Evolutionary conservation across 2,329 filamentous ascomycete species (phyloP).

Genomic region (Fusarium miscanthi): DNA sequence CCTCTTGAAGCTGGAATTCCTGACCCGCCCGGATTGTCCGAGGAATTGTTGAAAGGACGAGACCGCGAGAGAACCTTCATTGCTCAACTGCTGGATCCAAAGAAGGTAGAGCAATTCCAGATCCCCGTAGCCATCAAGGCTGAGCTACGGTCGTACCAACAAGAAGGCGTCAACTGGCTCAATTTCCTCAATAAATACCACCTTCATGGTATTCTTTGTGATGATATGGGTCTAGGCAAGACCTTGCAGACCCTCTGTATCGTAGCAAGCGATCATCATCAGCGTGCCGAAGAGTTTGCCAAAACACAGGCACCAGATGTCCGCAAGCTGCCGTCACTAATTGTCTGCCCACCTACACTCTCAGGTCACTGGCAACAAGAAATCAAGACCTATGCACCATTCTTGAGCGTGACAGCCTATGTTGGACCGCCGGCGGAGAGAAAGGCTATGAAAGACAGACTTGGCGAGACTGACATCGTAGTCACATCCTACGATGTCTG

Average conservation of each 20-base stretch:
- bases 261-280: constrained; percentile 95
- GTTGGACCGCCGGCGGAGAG: constrained; percentile 89
- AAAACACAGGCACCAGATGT: constrained; percentile 83
- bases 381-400: constrained; percentile 94
- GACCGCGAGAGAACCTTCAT: constrained; percentile 98
- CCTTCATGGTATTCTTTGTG: constrained; percentile 96
- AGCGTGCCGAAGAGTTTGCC: constrained; percentile 88
- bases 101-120: constrained; percentile 93
- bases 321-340: constrained; percentile 86
- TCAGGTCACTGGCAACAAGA: constrained; percentile 99
- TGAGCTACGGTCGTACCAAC: constrained; percentile 94
- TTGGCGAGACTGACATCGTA: constrained; percentile 87
- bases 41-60: constrained; percentile 87
- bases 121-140: constrained; percentile 98
- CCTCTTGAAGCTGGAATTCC: constrained; percentile 97
- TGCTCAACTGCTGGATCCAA: constrained; percentile 92
- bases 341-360: constrained; percentile 94
- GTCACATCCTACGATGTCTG: constrained; percentile 99
- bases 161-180: constrained; percentile 98
- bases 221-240: constrained; percentile 99
- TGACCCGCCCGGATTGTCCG: constrained; percentile 91
- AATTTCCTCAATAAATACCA: constrained; percentile 98
- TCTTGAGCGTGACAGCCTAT: constrained; percentile 89
- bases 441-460: constrained; percentile 72
- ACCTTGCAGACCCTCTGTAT: constrained; percentile 98